Conservation (phyloP, 192 early-diverging fungal species). For the Coemansia sp. region DNA sequence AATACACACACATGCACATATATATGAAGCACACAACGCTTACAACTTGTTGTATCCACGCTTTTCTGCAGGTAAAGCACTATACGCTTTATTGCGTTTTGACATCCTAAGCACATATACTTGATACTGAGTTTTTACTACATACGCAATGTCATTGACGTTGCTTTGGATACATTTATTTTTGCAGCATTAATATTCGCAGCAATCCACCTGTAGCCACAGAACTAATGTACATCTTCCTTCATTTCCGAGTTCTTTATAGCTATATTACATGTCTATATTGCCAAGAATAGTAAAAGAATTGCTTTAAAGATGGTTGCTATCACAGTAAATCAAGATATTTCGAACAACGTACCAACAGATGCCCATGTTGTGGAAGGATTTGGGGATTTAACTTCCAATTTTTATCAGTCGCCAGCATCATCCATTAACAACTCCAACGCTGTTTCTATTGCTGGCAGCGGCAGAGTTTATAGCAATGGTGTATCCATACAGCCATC, state of each 20-base stretch:
- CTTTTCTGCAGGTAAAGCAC: not conserved
- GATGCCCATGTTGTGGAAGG: not conserved
- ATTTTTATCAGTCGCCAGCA: not conserved
- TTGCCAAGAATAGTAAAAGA: not conserved
- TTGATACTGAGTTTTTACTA: not conserved
- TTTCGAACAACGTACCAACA: not conserved
- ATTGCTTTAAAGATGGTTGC: not conserved
- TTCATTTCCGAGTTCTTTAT: not conserved
- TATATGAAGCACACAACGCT: not conserved
- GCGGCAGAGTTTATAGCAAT: not conserved
- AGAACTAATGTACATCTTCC: not conserved
- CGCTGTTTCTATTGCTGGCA: not conserved
- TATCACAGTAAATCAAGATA: not conserved
- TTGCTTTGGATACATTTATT: not conserved
- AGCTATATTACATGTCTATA: not conserved
- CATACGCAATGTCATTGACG: not conserved
- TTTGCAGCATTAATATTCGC: not conserved
- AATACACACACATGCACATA: not conserved
- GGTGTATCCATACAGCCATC: not conserved
- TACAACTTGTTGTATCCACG: not conserved
- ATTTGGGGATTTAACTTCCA: not conserved
- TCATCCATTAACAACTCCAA: not conserved
- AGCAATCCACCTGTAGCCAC: not conserved
- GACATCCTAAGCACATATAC: not conserved
- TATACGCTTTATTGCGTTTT: not conserved